phyloP scores from a whole-genome alignment of 345 rosid genomes.

The Bruguiera parviflora region DNA sequence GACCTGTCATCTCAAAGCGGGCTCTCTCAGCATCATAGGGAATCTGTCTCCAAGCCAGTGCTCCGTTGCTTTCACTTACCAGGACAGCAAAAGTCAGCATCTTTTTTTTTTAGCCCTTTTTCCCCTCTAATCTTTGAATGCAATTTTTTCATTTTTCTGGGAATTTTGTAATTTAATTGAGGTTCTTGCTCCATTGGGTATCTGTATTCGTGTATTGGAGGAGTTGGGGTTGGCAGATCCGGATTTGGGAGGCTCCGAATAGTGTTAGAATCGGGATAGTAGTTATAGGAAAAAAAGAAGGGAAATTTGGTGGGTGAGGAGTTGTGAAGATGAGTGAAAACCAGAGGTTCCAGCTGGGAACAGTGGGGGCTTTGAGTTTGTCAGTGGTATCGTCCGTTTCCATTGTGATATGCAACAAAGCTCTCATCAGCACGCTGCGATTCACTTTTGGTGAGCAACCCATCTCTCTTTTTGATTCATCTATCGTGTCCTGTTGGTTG shows the following conservation, averaged over 20 bases:
- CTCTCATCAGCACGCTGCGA: slow-evolving; percentile 95
- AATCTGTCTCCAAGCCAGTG: too few relatives aligned
- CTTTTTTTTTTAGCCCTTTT: not conserved
- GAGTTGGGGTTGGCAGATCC: slow-evolving; percentile 41
- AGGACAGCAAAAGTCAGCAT: not conserved
- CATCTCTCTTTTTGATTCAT: not conserved
- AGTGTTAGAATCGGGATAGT: not conserved
- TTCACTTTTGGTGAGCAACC: slow-evolving; percentile 72
- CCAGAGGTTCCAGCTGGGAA: slow-evolving; percentile 91
- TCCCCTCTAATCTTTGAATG: not conserved
- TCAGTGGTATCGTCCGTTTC: slow-evolving; percentile 99
- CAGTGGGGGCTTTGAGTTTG: slow-evolving; percentile 84
- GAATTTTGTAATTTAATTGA: too few relatives aligned
- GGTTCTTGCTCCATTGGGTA: slow-evolving; percentile 5
- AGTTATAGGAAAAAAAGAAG: slow-evolving; percentile 1
- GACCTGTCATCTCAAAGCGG: too few relatives aligned
- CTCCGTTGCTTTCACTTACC: not conserved
- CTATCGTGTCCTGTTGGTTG: not conserved
- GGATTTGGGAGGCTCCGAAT: slow-evolving; percentile 31
- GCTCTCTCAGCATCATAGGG: too few relatives aligned
- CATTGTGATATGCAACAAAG: slow-evolving; percentile 98
- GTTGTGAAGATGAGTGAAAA: slow-evolving; percentile 69
- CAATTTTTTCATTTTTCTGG: too few relatives aligned
- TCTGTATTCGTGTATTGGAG: slow-evolving; percentile 1
- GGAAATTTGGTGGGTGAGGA: not conserved